Percentiles rank a stretch among this genome's conserved stretches.
phyloP scores from a whole-genome alignment of 371 early-diverging fungal species.

The Rhizomucor pusillus region DNA sequence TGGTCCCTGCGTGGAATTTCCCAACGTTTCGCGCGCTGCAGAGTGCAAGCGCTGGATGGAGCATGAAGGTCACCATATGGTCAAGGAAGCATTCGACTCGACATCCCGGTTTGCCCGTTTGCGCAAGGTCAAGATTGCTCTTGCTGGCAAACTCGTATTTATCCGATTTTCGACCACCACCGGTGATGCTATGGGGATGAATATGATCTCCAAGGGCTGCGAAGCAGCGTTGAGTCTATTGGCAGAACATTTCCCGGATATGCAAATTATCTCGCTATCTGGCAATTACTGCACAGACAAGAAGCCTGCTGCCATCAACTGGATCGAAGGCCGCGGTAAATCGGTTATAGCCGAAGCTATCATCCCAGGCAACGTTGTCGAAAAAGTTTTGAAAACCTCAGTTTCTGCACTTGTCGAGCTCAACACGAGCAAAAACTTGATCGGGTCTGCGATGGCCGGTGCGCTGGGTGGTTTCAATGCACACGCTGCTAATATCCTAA shows the following conservation, averaged over 20 bases:
- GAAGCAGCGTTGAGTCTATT: constrained; percentile 75
- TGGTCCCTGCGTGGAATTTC: constrained; percentile 91
- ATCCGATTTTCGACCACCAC: constrained; percentile 90
- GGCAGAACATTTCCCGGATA: constrained; percentile 63
- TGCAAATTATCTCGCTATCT: constrained; percentile 81
- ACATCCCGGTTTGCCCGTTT: constrained; percentile 90
- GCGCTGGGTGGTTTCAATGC: constrained; percentile 95
- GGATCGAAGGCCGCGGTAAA: constrained; percentile 97
- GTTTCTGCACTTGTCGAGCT: constrained; percentile 77
- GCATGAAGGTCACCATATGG: constrained; percentile 54
- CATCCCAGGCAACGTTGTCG: constrained; percentile 78
- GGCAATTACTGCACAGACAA: constrained; percentile 98
- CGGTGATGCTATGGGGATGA: constrained; percentile 99
- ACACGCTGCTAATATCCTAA: constrained; percentile 94
- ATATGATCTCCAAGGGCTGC: constrained; percentile 98
- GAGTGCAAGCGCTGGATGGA: constrained; percentile 80
- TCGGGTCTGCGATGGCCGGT: constrained; percentile 96
- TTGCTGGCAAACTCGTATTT: constrained; percentile 84
- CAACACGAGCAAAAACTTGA: constrained; percentile 87
- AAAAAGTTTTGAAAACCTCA: constrained; percentile 86
- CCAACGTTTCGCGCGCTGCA: constrained; percentile 63
- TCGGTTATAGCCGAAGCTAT: constrained; percentile 90
- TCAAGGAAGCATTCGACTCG: constrained; percentile 82
- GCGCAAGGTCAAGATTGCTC: constrained; percentile 75
- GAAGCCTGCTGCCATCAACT: constrained; percentile 97